phyloP scores from a whole-genome alignment of 164 flowering plant species.

The Annona cherimola region DNA sequence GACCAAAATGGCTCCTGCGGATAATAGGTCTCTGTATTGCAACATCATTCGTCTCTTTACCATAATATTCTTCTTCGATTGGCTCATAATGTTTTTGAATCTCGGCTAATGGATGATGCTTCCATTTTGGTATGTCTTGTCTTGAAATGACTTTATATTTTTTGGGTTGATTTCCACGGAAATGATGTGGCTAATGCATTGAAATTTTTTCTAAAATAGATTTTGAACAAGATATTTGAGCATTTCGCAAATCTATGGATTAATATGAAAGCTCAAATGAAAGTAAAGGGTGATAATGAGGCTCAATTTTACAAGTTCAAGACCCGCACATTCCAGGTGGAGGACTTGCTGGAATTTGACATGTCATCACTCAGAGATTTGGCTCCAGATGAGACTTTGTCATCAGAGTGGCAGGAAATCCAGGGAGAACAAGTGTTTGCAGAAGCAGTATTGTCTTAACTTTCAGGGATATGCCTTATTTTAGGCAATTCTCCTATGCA shows the following conservation, averaged over 20 bases:
- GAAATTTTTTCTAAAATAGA: background rate
- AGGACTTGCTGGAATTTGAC: slow-evolving; percentile 58
- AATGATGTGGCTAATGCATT: background rate
- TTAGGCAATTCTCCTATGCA: background rate
- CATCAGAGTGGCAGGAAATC: slow-evolving; percentile 68
- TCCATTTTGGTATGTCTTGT: slow-evolving; percentile 46
- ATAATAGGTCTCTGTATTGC: slow-evolving; percentile 38
- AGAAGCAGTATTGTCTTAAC: slow-evolving; percentile 30
- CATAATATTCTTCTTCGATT: slow-evolving; percentile 47
- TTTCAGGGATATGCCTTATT: background rate
- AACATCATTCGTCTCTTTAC: slow-evolving; percentile 36
- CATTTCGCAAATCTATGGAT: slow-evolving; percentile 63
- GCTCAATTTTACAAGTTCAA: slow-evolving; percentile 59
- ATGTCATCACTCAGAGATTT: slow-evolving; percentile 33
- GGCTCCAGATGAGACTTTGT: slow-evolving; percentile 36
- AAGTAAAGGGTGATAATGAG: slow-evolving; percentile 36
- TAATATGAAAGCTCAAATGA: slow-evolving; percentile 51
- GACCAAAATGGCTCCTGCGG: background rate
- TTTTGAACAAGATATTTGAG: slow-evolving; percentile 46
- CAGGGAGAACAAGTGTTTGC: slow-evolving; percentile 34
- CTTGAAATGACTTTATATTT: background rate
- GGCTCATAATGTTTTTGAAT: slow-evolving; percentile 34
- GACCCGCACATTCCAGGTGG: slow-evolving; percentile 61
- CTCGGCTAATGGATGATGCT: slow-evolving; percentile 40
- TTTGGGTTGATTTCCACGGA: background rate